These are phyloP conservation scores for Monoraphidium neglectum DNA, from an alignment of 139 green algal genomes.

Conservation along the genomic window DNA sequence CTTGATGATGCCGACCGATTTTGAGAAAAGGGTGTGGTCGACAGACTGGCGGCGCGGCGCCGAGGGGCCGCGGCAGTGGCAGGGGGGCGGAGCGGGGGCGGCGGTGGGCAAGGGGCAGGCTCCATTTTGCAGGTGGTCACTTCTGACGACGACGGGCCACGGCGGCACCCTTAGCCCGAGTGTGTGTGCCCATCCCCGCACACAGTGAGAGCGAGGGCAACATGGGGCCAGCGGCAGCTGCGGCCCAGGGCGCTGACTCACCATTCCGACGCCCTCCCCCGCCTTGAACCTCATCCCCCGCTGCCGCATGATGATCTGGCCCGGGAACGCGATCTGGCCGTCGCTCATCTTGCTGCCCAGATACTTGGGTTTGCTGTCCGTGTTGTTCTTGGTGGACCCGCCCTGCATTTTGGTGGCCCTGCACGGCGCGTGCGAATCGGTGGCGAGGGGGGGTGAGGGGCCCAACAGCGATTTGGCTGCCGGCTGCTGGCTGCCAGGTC, in stretches of 20 bases:
- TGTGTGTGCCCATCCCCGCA: not conserved
- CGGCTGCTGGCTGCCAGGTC: no score
- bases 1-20: conserved; percentile 69
- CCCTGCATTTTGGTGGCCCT: conserved; percentile 69
- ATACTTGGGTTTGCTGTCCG: conserved; percentile 84
- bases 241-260: conserved; percentile 17
- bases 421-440: not conserved
- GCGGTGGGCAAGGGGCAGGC: not conserved
- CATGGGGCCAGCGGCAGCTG: not conserved
- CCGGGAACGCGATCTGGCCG: conserved; percentile 75
- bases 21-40: conserved; percentile 91
- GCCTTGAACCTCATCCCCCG: conserved; percentile 89
- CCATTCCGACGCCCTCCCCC: conserved; percentile 84
- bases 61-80: not conserved
- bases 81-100: not conserved
- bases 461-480: no score
- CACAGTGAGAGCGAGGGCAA: not conserved
- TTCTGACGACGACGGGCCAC: not conserved
- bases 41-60: conserved; percentile 40
- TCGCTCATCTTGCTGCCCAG: conserved; percentile 90
- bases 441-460: no score
- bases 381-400: conserved; percentile 75
- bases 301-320: conserved; percentile 94
- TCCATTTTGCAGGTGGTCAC: not conserved
- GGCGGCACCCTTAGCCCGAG: not conserved